Evolutionary conservation across 306 rosid genomes (phyloP).

Genomic region (Potentilla sterilis): DNA sequence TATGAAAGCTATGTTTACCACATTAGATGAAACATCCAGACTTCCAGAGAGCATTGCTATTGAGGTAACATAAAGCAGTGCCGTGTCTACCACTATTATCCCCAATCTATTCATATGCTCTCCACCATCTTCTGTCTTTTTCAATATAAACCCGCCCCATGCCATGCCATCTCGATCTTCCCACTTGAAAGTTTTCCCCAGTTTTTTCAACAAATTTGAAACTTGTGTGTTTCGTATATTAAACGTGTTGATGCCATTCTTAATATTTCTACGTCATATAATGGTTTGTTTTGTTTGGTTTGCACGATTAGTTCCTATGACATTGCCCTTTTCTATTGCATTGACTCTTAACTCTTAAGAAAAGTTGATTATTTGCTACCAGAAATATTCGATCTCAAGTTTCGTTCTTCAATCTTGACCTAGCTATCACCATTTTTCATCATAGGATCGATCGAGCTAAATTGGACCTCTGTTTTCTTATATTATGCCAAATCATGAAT

Average conservation of each 20-base stretch:
- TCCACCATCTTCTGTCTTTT: not conserved
- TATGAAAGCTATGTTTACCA: not conserved
- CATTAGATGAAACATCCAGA: slow-evolving; percentile 1
- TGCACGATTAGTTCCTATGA: slow-evolving; percentile 25
- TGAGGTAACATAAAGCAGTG: not conserved
- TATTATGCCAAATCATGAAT: not conserved
- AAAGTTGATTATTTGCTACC: slow-evolving; percentile 21
- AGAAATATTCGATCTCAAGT: not conserved
- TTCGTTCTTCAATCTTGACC: not conserved
- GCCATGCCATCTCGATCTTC: not conserved
- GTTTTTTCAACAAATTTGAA: not conserved
- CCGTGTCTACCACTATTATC: not conserved
- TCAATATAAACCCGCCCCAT: not conserved
- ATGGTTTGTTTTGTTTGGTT: slow-evolving; percentile 9
- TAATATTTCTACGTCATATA: not conserved
- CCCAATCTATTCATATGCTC: not conserved
- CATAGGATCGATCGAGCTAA: not conserved
- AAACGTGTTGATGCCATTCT: not conserved
- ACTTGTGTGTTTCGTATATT: not conserved
- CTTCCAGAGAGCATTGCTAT: not conserved
- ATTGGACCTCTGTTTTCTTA: not conserved
- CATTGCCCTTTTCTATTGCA: slow-evolving; percentile 25
- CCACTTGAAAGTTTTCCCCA: not conserved
- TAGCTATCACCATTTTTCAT: not conserved
- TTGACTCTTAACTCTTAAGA: slow-evolving; percentile 50